A percentile compares a stretch with the other conserved stretches of the same genome.
phyloP scores from a whole-genome alignment of 2,329 filamentous ascomycete genomes.

The Diplodia mutila region DNA sequence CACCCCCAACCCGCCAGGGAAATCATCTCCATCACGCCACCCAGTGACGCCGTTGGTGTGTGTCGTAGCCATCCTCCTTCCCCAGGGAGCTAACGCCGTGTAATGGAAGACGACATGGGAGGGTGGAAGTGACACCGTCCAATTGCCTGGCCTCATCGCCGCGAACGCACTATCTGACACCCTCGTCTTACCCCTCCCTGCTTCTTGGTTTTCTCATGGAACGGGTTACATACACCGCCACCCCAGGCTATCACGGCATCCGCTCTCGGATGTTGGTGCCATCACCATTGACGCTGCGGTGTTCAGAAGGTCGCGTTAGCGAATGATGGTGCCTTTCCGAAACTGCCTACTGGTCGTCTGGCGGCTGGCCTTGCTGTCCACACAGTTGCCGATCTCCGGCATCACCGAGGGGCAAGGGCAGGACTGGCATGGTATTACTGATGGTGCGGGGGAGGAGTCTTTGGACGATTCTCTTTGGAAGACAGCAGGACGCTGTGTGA shows the following conservation, averaged over 20 bases:
- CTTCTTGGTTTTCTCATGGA: not conserved
- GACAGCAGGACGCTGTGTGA: not conserved
- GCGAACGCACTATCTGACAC: conserved; percentile 14
- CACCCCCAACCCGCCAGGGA: not conserved
- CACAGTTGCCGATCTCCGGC: not conserved
- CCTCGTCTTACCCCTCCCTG: conserved; percentile 20
- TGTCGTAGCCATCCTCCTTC: conserved; percentile 16
- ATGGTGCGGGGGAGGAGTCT: not conserved
- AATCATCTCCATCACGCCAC: conserved; percentile 9
- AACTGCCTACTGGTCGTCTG: not conserved
- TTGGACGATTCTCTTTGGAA: not conserved
- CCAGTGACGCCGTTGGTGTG: not conserved
- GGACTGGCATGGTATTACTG: conserved; percentile 6
- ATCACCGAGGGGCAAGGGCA: conserved; percentile 5
- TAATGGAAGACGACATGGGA: not conserved
- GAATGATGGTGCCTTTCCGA: not conserved
- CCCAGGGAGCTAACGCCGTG: conserved; percentile 8
- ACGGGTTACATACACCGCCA: conserved; percentile 18
- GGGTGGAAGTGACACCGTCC: not conserved
- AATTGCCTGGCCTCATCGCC: not conserved
- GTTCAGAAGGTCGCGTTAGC: not conserved
- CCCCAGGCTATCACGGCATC: conserved; percentile 4
- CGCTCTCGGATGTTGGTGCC: conserved; percentile 1
- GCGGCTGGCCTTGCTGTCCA: not conserved
- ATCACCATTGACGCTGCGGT: not conserved